These are phyloP conservation scores for Paecilomyces formosus DNA, from an alignment of 2,329 filamentous ascomycete species.

Conservation along the genomic window DNA sequence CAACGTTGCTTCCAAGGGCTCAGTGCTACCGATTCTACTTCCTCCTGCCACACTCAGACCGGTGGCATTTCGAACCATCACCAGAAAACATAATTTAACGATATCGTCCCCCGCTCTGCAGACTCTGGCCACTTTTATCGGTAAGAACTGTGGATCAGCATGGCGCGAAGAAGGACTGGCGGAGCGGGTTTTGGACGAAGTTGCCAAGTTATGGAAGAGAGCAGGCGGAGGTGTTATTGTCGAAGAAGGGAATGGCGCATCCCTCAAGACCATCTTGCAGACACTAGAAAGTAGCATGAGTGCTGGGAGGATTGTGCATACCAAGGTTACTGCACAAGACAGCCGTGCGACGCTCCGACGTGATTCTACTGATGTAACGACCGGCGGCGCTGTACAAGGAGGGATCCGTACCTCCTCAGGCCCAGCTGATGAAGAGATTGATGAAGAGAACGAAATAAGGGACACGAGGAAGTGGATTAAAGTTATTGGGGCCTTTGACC, in stretches of 20 bases:
- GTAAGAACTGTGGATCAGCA: constrained; percentile 86
- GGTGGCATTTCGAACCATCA: constrained; percentile 89
- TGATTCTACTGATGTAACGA: constrained; percentile 35
- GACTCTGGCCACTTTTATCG: constrained; percentile 80
- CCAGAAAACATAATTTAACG: constrained; percentile 93
- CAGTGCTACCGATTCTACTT: constrained; percentile 80
- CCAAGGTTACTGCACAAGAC: constrained; percentile 40
- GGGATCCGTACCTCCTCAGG: constrained; percentile 18
- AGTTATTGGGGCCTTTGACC: constrained; percentile 74
- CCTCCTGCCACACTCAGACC: constrained; percentile 81
- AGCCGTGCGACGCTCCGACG: constrained; percentile 34
- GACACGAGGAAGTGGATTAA: constrained; percentile 80
- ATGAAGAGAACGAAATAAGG: constrained; percentile 53
- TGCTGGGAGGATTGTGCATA: constrained; percentile 53
- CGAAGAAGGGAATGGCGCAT: constrained; percentile 62
- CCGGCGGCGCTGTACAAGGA: constrained; percentile 39
- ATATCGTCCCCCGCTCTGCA: constrained; percentile 81
- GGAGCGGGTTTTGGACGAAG: constrained; percentile 85
- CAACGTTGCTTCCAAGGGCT: constrained; percentile 46
- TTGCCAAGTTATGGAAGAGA: constrained; percentile 86
- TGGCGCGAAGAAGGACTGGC: constrained; percentile 94
- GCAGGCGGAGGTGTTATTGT: constrained; percentile 84
- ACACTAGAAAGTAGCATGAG: constrained; percentile 80
- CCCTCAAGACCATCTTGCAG: constrained; percentile 72
- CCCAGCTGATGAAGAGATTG: constrained; percentile 48